These are phyloP conservation scores for Sporothrix inflata DNA, from an alignment of 2,329 filamentous ascomycete species.

Conservation along the genomic window DNA sequence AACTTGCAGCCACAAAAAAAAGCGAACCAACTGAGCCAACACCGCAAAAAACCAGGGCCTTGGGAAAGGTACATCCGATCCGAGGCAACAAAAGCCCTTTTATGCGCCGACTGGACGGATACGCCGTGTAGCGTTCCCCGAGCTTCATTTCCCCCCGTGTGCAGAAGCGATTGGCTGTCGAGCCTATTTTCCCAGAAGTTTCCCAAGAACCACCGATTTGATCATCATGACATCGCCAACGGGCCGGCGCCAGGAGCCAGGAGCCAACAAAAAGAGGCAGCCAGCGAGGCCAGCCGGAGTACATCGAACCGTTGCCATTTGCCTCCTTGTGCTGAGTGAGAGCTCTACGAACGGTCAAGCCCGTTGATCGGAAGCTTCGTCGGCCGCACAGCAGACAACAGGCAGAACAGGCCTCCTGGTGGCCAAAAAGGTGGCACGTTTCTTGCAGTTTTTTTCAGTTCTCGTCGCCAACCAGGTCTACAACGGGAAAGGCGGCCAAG, in stretches of 20 bases:
- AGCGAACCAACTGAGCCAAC: background rate
- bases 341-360: background rate
- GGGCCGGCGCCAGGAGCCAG: background rate
- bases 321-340: slow-evolving; percentile 17
- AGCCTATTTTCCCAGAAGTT: too few species aligned
- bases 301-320: background rate
- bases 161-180: background rate
- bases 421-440: background rate
- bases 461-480: background rate
- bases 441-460: background rate
- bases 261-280: background rate
- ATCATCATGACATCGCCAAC: slow-evolving; percentile 13
- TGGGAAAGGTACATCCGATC: background rate
- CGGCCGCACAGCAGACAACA: background rate
- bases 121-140: background rate
- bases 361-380: background rate
- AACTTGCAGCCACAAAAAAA: slow-evolving; percentile 12
- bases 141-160: too few species aligned
- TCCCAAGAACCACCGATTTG: too few species aligned
- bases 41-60: background rate
- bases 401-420: background rate
- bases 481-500: slow-evolving; percentile 8
- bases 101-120: background rate
- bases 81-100: background rate
- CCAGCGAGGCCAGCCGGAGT: background rate